Base-by-base conservation (phyloP, 805 yeast species). In the Candida endomychidarum region DNA sequence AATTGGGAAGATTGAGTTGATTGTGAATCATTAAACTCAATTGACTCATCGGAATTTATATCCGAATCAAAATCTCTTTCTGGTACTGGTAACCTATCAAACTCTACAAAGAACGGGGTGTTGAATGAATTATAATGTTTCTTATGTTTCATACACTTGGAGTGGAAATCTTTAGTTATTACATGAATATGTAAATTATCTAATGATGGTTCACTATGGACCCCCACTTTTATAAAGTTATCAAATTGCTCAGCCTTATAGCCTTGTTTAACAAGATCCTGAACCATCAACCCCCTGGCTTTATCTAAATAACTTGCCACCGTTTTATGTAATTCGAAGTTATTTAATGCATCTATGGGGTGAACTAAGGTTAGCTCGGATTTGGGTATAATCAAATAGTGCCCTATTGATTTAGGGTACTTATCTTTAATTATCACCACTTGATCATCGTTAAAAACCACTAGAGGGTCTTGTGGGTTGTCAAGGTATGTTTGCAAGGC, bases 81-180 rank as follows among this genome's bases (percentile, higher is more conserved):
- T 11, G 20, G 27, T 4, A 16, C 34, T 14, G 34, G 34, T 17
- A 83, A 56, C 12, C 63, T 65, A 1, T 67, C 71, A 55, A 81
- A 77, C 0, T 64, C 61, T 1, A 84, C 77, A 42, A 86, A 85
- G 54, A 86, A 86, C 0, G 51, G 50, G 0, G 89, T 77, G 15
- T 69, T 80, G 60, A 86, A 86, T 3, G 89, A 80, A 53, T 81
- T 81, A 57, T 78, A 86, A 57, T 86, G 95, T 40, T 68, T 72
- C 43, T 72, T 76, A 49, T 78, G 66, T 56, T 84, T 86, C 62
- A 86, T 41, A 18, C 66, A 52, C 0, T 61, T 61, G 8, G 85
- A 76, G 47, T 65, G 51, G 51, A 82, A 74, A 57, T 86, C 95
- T 35, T 63, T 66, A 0, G 89, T 79, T 34, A 86, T 68, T 17